Evolutionary conservation across 2,329 filamentous ascomycete genomes (phyloP), one percentile per base, ranked within the genome.

Genomic region (Monilinia polystroma): DNA sequence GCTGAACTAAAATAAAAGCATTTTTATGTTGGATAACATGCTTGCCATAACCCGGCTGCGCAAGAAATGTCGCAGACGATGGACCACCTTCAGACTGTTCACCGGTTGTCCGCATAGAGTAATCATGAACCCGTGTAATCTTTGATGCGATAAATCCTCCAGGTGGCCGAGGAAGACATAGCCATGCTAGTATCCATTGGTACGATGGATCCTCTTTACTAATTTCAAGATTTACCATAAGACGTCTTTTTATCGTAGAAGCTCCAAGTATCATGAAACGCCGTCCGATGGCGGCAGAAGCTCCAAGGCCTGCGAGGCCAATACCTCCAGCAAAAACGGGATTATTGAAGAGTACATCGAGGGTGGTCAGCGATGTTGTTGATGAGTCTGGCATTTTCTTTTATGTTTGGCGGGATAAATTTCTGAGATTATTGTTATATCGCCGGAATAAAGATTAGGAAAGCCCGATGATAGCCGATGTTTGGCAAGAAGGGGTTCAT

Each of bases 181-280:
- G 90, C 93, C 95, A 99, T 71, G 93, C 89, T 12, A 99, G 84
- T 53, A 99, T 87, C 94, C 93, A 98, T 52, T 88, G 88, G 77
- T 98, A 99, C 1, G 94, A 93, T 55, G 92, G 88, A 79, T 99
- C 95, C 74, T 94, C 91, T 76, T 92, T 91, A 78, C 91, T 94
- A 78, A 99, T 97, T 79, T 99, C 95, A 74, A 99, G 88, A 74
- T 97, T 93, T 73, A 98, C 92, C 41, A 99, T 87, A 80, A 99
- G 87, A 59, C 94, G 91, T 64, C 90, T 88, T 60, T 92, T 90
- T 67, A 97, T 80, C 66, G 96, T 83, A 54, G 85, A 85, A n/a
- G 89, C 88, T 65, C 87, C 87, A 73, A 87, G 83, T 68, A 93
- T 85, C 68, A 90, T 78, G 45, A 91, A 91, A 75, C 90, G 90